phyloP scores from a whole-genome alignment of 2,329 filamentous ascomycete genomes.

The Beauveria scarabaeidicola region DNA sequence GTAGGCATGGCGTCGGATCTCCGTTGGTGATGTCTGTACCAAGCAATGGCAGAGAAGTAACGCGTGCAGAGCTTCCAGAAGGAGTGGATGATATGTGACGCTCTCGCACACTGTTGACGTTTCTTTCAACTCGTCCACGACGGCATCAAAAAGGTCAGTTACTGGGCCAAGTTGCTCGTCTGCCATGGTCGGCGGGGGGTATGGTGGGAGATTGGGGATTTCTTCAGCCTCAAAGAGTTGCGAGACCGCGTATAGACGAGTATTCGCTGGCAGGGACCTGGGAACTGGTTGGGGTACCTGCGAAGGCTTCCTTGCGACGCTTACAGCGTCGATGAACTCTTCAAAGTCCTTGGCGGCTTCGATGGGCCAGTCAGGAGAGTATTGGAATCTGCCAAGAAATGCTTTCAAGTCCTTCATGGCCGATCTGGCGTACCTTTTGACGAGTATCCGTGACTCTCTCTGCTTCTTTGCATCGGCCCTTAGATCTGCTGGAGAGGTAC shows the following conservation, averaged over 20 bases:
- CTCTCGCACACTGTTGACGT: slow-evolving; percentile 19
- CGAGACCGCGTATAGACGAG: slow-evolving; percentile 38
- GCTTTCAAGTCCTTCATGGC: slow-evolving; percentile 66
- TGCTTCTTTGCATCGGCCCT: slow-evolving; percentile 12
- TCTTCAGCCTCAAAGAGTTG: slow-evolving; percentile 57
- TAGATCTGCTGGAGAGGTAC: background rate
- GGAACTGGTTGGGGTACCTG: slow-evolving; percentile 35
- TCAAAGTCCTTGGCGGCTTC: slow-evolving; percentile 50
- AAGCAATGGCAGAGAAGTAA: slow-evolving; percentile 72
- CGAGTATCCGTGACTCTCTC: slow-evolving; percentile 45
- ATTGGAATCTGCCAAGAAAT: slow-evolving; percentile 68
- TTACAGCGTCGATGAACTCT: slow-evolving; percentile 40
- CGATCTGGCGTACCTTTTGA: slow-evolving; percentile 66
- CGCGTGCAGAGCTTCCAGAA: slow-evolving; percentile 71
- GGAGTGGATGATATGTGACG: slow-evolving; percentile 67
- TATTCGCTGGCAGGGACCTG: slow-evolving; percentile 22
- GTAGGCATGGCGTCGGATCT: slow-evolving; percentile 70
- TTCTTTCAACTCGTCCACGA: background rate
- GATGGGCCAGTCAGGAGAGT: slow-evolving; percentile 61
- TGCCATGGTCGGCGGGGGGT: slow-evolving; percentile 38
- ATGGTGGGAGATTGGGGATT: slow-evolving; percentile 60
- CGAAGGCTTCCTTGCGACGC: slow-evolving; percentile 27
- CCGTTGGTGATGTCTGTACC: slow-evolving; percentile 67
- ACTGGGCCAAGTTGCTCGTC: background rate
- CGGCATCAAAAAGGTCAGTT: background rate